Conservation (phyloP, 148 eudicot genomes). For the Agrostemma githago region DNA sequence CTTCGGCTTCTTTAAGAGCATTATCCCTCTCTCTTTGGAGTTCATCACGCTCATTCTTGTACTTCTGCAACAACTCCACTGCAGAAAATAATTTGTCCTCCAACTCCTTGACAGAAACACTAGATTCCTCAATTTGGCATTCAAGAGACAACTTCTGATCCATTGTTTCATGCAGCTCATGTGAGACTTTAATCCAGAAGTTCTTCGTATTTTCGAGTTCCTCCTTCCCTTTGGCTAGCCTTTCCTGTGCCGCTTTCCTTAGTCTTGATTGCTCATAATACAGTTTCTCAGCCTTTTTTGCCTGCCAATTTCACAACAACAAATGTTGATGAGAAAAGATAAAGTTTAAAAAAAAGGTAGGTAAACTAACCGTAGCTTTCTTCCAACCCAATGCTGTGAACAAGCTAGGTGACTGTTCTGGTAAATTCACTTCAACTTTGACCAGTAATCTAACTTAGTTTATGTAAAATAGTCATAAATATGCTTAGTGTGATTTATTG, state of each 20-base stretch:
- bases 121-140: slow-evolving; percentile 12
- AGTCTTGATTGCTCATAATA: slow-evolving; percentile 49
- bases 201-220: slow-evolving; percentile 42
- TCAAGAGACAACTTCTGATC: slow-evolving; percentile 53
- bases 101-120: slow-evolving; percentile 37
- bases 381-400: neutral
- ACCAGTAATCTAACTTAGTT: no score
- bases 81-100: slow-evolving; percentile 63
- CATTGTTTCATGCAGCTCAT: slow-evolving; percentile 41
- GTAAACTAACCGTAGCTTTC: neutral
- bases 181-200: slow-evolving; percentile 32
- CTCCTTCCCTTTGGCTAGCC: slow-evolving; percentile 37
- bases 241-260: slow-evolving; percentile 50
- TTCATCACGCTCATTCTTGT: slow-evolving; percentile 68
- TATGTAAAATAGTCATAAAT: no score
- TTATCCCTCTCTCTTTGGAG: slow-evolving; percentile 52
- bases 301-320: slow-evolving; percentile 28
- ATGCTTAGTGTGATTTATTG: no score
- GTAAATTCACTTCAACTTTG: neutral
- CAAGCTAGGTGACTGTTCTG: neutral
- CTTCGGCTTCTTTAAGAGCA: slow-evolving; percentile 53
- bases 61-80: slow-evolving; percentile 55
- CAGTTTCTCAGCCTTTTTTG: slow-evolving; percentile 43
- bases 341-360: neutral
- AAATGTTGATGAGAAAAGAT: neutral